These are phyloP conservation scores for Pseudopyricularia cyperi DNA, from an alignment of 2,329 filamentous ascomycete species.

Conservation along the genomic window DNA sequence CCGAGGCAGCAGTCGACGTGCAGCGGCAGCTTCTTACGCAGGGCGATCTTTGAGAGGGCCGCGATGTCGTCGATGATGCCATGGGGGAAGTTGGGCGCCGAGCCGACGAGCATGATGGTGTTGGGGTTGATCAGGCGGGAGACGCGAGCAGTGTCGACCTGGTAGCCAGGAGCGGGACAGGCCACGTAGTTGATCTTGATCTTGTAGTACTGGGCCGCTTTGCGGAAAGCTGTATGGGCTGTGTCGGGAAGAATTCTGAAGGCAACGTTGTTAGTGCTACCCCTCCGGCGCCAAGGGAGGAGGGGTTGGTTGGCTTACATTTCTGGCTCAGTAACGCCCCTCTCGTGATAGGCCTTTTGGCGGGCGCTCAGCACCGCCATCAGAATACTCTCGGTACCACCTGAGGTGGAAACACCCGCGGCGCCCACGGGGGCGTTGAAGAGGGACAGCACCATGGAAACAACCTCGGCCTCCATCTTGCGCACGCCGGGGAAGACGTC, in stretches of 20 bases:
- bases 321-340: constrained; percentile 82
- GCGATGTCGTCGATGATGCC: constrained; percentile 95
- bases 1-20: constrained; percentile 98
- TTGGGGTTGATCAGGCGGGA: constrained; percentile 84
- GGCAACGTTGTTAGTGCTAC: background rate
- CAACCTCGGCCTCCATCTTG: constrained; percentile 98
- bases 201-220: constrained; percentile 89
- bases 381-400: constrained; percentile 91
- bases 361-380: constrained; percentile 88
- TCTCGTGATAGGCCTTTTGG: constrained; percentile 76
- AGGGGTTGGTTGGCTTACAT: constrained; percentile 48
- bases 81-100: constrained; percentile 94
- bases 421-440: constrained; percentile 82
- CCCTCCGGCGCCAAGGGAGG: background rate
- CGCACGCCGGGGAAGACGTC: constrained; percentile 95
- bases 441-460: constrained; percentile 82
- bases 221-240: constrained; percentile 91
- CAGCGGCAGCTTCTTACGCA: constrained; percentile 68
- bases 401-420: constrained; percentile 80
- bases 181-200: constrained; percentile 86
- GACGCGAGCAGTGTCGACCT: constrained; percentile 68
- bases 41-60: constrained; percentile 68
- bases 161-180: constrained; percentile 75
- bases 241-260: constrained; percentile 82
- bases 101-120: constrained; percentile 85